Evolutionary conservation across 73 alveolate genomes (phyloP).

Genomic region (Stentor coeruleus): DNA sequence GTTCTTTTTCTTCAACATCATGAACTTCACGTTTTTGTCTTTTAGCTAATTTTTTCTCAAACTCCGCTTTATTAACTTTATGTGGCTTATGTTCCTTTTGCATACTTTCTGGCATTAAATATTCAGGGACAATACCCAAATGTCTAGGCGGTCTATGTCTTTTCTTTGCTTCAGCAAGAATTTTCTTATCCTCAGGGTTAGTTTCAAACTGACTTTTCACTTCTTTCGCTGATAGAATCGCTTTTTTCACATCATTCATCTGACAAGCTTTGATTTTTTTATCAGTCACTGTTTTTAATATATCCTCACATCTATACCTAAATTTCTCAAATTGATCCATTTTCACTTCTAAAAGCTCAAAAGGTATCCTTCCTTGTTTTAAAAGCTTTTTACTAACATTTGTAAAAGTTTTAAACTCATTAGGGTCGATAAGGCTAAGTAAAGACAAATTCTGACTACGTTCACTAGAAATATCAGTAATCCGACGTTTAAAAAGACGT

Average conservation of each 20-base stretch:
- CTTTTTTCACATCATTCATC: constrained; percentile 25
- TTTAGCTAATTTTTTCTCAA: neutral
- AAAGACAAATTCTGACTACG: neutral
- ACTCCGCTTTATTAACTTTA: neutral
- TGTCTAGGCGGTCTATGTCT: neutral
- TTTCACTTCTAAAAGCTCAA: neutral
- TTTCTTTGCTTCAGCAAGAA: constrained; percentile 16
- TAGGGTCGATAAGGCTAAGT: neutral
- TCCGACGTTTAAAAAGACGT: neutral
- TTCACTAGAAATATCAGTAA: neutral
- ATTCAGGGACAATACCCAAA: constrained; percentile 18
- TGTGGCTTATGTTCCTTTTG: neutral
- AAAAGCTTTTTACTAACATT: neutral
- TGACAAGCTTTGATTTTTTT: neutral
- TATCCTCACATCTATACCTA: constrained; percentile 19
- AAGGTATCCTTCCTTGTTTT: neutral
- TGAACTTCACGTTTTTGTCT: neutral
- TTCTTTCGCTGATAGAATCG: constrained; percentile 6
- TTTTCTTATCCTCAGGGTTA: constrained; percentile 15
- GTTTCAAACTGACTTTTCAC: neutral
- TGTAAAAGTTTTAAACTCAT: neutral
- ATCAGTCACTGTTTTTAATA: constrained; percentile 4
- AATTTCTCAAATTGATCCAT: constrained; percentile 16
- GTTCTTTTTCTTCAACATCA: neutral
- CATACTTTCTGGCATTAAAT: neutral